Evolutionary conservation across 1,139 yeast genomes (phyloP), one percentile per base, ranked within the genome.

Genomic region (Nadsonia starkeyi-henricii): DNA sequence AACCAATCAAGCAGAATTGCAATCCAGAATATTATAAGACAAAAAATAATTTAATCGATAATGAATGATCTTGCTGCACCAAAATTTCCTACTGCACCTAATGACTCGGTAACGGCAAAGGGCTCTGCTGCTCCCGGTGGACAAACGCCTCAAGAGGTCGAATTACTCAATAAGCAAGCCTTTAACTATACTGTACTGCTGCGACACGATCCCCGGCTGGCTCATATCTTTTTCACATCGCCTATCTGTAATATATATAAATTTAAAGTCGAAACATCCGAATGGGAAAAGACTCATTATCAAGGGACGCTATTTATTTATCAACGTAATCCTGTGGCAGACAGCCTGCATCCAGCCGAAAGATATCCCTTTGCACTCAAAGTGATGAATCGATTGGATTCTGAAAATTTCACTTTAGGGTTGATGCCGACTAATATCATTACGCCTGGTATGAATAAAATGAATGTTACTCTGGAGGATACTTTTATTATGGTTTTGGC

Each of bases 291-390:
- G 59, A 67, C 80, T 23, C 88, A 85, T 49, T 82, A 71, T 58
- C 89, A 81, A 60, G 96, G 97, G 3, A 80, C 91, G 0, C 61
- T 88, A 49, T 85, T 91, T 2, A 72, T 89, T 26, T 89, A 89
- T 62, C 75, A 85, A 20, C 69, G 95, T 51, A 77, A 77, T 51
- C 58, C 57, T 13, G 43, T 46, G 2, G 60, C 57, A 1, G 58
- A 57, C 44, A 33, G 39, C 39, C 17, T 15, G n/a, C 42, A 18
- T 20, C 21, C 18, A 28, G 51, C 58, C 8, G 48, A 49, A 33
- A 58, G 54, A 41, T 85, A 78, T 61, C 81, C 85, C 49, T 86
- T 82, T 60, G 96, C 95, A 1, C 63, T 89, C 49, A 77, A 86
- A 46, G 77, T 89, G 15, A 65, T 88, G 59, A 88, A 89, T 63